Evolutionary conservation across 179 eudicot species (phyloP).

Genomic region (Nepenthes alata): DNA sequence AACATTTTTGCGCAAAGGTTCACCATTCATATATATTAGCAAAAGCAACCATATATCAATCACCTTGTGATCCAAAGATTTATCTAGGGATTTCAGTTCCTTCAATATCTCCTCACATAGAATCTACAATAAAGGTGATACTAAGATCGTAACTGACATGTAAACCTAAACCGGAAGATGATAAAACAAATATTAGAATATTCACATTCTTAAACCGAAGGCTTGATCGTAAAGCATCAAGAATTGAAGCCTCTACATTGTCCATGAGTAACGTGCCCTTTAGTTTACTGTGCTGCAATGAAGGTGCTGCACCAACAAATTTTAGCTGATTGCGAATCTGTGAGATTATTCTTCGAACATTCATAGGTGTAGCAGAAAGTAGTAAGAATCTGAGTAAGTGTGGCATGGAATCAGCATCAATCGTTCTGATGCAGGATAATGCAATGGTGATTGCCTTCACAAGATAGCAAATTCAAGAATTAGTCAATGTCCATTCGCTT

Average conservation of each 20-base stretch:
- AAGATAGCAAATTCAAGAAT: neutral
- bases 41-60: conserved; percentile 50
- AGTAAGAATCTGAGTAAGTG: conserved; percentile 41
- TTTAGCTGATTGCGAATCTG: conserved; percentile 35
- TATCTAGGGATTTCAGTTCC: conserved; percentile 36
- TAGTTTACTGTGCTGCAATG: conserved; percentile 19
- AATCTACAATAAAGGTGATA: conserved; percentile 14
- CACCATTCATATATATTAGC: conserved; percentile 36
- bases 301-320: conserved; percentile 18
- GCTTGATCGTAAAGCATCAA: conserved; percentile 41
- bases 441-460: conserved; percentile 44
- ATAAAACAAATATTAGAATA: neutral
- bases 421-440: conserved; percentile 42
- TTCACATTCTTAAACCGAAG: conserved; percentile 43
- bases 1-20: conserved; percentile 36
- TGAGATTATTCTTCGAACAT: conserved; percentile 39
- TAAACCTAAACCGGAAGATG: neutral
- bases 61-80: conserved; percentile 35
- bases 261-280: conserved; percentile 36
- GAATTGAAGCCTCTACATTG: conserved; percentile 35
- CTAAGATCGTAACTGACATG: neutral
- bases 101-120: conserved; percentile 44
- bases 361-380: conserved; percentile 34
- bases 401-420: conserved; percentile 42
- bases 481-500: neutral